Evolutionary conservation across 495 filamentous ascomycete genomes (phyloP).

Genomic region (Penicillium pancosmium): DNA sequence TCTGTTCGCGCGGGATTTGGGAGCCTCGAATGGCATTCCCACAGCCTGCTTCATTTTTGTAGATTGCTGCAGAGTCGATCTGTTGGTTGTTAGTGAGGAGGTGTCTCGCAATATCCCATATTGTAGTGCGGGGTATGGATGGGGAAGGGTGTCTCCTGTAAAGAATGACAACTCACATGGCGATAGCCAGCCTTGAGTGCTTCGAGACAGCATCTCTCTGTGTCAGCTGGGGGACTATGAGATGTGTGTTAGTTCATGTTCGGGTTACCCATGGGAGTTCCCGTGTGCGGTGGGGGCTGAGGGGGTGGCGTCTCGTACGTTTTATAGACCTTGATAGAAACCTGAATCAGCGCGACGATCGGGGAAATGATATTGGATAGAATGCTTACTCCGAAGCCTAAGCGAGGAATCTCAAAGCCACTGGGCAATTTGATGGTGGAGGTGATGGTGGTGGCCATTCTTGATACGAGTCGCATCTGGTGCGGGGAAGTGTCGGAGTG

Average conservation of each 20-base stretch:
- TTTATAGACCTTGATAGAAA: slow-evolving; percentile 61
- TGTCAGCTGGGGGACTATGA: slow-evolving; percentile 11
- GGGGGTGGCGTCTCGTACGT: slow-evolving; percentile 46
- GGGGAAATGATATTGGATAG: neutral
- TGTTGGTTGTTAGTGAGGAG: slow-evolving; percentile 1
- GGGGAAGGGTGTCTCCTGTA: no score
- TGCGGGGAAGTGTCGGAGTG: neutral
- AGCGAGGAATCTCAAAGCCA: slow-evolving; percentile 68
- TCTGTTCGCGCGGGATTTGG: slow-evolving; percentile 55
- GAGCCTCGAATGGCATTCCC: slow-evolving; percentile 55
- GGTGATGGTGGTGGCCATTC: slow-evolving; percentile 21
- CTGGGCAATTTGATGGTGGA: slow-evolving; percentile 64
- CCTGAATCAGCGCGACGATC: neutral
- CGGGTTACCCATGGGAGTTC: neutral
- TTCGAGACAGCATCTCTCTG: slow-evolving; percentile 37
- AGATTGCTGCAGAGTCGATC: slow-evolving; percentile 67
- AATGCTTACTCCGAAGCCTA: slow-evolving; percentile 66
- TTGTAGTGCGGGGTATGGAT: neutral
- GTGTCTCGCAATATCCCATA: no score
- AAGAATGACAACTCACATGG: slow-evolving; percentile 48
- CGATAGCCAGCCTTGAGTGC: slow-evolving; percentile 69
- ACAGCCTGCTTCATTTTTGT: slow-evolving; percentile 63
- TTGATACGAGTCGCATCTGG: slow-evolving; percentile 5
- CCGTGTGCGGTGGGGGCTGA: neutral
- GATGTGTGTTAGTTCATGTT: slow-evolving; percentile 3